Percentiles rank a stretch among this genome's conserved stretches.
Evolutionary conservation across 495 filamentous ascomycete species (phyloP).

Genomic region (Aspergillus diversus): DNA sequence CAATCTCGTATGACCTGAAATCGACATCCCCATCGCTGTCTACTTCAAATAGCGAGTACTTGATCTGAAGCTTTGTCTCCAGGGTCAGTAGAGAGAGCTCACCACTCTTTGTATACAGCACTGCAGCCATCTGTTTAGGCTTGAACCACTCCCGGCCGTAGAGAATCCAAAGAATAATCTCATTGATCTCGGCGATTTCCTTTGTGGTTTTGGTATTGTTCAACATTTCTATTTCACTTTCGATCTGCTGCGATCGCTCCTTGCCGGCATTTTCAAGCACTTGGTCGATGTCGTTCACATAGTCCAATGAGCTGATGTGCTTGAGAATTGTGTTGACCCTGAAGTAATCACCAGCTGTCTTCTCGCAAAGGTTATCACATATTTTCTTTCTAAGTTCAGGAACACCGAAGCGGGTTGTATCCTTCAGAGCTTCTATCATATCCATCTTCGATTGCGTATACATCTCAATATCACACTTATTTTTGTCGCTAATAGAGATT

Average conservation of each 20-base stretch:
- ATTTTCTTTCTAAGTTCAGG: constrained; percentile 37
- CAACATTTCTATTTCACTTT: constrained; percentile 36
- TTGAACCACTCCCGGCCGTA: constrained; percentile 33
- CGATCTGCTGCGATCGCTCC: constrained; percentile 40
- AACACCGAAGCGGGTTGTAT: constrained; percentile 27
- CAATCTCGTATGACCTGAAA: constrained; percentile 28
- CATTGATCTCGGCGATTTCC: constrained; percentile 44
- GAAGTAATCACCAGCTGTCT: constrained; percentile 42
- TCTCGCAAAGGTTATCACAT: constrained; percentile 31
- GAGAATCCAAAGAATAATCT: constrained; percentile 43
- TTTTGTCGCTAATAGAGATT: constrained; percentile 30
- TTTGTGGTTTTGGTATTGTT: constrained; percentile 40
- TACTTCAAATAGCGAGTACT: constrained; percentile 40
- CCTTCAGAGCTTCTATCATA: constrained; percentile 25
- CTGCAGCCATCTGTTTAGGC: constrained; percentile 25
- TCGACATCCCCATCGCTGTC: constrained; percentile 38
- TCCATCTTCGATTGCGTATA: constrained; percentile 33
- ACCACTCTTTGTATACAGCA: constrained; percentile 22
- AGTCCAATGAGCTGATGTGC: constrained; percentile 39
- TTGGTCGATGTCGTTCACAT: constrained; percentile 39
- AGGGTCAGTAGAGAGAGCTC: constrained; percentile 40
- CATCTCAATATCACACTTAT: constrained; percentile 36
- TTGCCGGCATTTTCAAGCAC: constrained; percentile 40
- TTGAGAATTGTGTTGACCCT: constrained; percentile 39
- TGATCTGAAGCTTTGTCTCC: constrained; percentile 37